Evolutionary conservation across 176 grass and related monocot species (phyloP).

Genomic region (Themeda triandra): DNA sequence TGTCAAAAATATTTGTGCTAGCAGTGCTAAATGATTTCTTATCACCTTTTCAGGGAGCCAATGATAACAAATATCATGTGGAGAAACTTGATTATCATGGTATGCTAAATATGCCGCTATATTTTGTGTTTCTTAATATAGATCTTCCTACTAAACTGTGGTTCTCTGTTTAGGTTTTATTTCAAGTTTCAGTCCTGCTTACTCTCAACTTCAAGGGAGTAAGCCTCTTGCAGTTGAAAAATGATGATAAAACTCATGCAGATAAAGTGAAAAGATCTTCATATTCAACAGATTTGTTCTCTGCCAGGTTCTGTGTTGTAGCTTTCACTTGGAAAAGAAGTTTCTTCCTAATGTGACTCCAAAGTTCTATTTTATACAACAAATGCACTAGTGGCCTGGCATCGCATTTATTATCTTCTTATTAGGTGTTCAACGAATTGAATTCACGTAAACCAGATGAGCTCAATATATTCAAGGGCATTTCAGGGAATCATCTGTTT

Average conservation of each 20-base stretch:
- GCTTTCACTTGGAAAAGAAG: background rate
- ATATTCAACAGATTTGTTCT: constrained; percentile 98
- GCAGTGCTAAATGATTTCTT: no score
- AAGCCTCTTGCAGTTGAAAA: constrained; percentile 65
- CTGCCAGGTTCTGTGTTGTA: constrained; percentile 51
- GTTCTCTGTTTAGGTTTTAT: constrained; percentile 61
- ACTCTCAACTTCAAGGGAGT: constrained; percentile 71
- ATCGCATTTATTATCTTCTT: background rate
- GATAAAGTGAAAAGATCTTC: constrained; percentile 86
- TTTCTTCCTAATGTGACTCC: background rate
- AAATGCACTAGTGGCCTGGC: background rate
- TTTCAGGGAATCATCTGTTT: constrained; percentile 69
- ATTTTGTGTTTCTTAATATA: background rate
- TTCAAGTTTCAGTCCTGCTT: constrained; percentile 80
- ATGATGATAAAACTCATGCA: constrained; percentile 55
- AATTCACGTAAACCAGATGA: constrained; percentile 85
- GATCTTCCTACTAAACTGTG: background rate
- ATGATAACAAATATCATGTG: no score
- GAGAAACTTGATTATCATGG: constrained; percentile 80
- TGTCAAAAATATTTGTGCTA: no score
- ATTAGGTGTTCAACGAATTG: constrained; percentile 86
- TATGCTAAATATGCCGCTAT: constrained; percentile 19
- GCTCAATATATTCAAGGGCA: constrained; percentile 78
- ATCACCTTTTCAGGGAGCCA: no score
- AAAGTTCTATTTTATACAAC: background rate